phyloP scores from a whole-genome alignment of 2,329 filamentous ascomycete species.

The Macrophomina pseudophaseolina region DNA sequence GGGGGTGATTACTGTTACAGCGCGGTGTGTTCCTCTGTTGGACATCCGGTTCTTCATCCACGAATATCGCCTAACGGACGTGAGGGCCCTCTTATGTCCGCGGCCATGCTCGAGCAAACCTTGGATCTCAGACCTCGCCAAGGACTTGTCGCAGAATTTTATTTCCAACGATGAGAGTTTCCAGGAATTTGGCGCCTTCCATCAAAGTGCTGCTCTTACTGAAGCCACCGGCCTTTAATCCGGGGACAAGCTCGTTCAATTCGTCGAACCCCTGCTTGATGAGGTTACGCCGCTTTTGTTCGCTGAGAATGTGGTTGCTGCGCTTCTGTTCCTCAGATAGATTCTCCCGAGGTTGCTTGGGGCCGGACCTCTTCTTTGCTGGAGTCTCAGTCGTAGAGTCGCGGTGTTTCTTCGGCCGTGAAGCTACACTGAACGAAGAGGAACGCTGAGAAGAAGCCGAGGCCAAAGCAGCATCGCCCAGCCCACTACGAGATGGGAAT shows the following conservation, averaged over 20 bases:
- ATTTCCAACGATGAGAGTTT: slow-evolving; percentile 73
- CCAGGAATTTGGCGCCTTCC: slow-evolving; percentile 78
- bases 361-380: slow-evolving; percentile 2
- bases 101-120: not conserved
- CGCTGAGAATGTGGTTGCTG: slow-evolving; percentile 84
- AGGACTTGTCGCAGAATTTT: slow-evolving; percentile 15
- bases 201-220: slow-evolving; percentile 82
- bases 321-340: slow-evolving; percentile 80
- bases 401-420: slow-evolving; percentile 35
- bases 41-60: not conserved
- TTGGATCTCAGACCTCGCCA: slow-evolving; percentile 23
- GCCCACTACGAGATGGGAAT: not conserved
- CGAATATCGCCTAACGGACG: not conserved
- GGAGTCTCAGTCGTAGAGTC: slow-evolving; percentile 26
- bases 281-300: slow-evolving; percentile 82
- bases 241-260: slow-evolving; percentile 76
- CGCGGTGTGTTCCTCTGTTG: not conserved
- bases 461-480: not conserved
- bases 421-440: slow-evolving; percentile 22
- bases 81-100: not conserved
- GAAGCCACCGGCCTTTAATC: slow-evolving; percentile 62
- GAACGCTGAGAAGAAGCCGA: slow-evolving; percentile 13
- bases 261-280: slow-evolving; percentile 85
- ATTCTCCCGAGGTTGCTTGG: slow-evolving; percentile 53
- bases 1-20: not conserved